Conservation (phyloP, 495 filamentous ascomycete genomes). For the Bathelium albidoporum region DNA sequence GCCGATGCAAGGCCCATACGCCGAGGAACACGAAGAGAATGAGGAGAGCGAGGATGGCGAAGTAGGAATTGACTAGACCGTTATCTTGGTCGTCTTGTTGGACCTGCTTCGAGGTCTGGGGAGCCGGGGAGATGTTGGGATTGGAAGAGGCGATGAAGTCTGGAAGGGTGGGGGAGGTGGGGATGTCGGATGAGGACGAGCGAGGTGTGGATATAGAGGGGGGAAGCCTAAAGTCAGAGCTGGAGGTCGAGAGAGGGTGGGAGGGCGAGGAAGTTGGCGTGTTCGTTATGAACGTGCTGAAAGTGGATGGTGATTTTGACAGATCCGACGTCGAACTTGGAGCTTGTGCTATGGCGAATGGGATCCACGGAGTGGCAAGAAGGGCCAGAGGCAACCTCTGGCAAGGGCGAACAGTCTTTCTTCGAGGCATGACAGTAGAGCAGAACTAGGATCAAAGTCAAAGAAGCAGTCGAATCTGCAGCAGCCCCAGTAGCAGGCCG, state of each 20-base stretch:
- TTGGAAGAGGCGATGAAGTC: background rate
- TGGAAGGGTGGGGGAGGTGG: constrained; percentile 6
- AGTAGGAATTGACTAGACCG: constrained; percentile 32
- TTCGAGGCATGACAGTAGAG: background rate
- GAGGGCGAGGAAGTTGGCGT: background rate
- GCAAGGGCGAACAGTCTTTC: background rate
- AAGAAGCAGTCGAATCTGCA: background rate
- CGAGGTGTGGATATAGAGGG: background rate
- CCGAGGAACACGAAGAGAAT: constrained; percentile 19
- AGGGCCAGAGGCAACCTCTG: background rate
- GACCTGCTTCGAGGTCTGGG: background rate
- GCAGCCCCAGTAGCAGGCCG: background rate
- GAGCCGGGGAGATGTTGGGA: constrained; percentile 4
- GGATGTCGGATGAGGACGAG: background rate
- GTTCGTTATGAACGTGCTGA: background rate
- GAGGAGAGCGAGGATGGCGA: constrained; percentile 32
- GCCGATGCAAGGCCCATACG: constrained; percentile 23
- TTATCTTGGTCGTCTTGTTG: constrained; percentile 2
- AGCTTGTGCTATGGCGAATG: constrained; percentile 1
- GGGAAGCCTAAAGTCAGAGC: background rate
- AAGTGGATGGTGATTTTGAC: constrained; percentile 2
- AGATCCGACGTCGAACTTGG: background rate
- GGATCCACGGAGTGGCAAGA: background rate
- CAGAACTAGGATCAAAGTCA: background rate
- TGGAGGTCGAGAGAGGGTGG: background rate